Conservation (phyloP, 2,329 filamentous ascomycete species). For the Colletotrichum trifolii region DNA sequence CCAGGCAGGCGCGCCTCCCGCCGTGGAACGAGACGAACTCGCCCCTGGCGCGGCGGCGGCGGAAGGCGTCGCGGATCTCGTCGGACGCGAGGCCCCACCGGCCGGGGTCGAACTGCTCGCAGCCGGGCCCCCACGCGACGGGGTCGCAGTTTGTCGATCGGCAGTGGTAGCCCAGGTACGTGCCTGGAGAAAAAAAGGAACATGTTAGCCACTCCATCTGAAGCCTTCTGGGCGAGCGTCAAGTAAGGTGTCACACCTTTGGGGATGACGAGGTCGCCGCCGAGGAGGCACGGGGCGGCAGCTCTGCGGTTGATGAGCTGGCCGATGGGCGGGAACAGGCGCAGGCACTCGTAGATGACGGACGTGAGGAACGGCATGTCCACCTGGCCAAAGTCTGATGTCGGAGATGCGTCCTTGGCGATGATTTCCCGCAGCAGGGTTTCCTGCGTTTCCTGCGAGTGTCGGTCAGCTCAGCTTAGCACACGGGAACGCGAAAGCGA, state of each 20-base stretch:
- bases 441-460: slow-evolving; percentile 43
- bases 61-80: slow-evolving; percentile 49
- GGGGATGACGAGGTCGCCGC: slow-evolving; percentile 47
- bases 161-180: slow-evolving; percentile 54
- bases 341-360: slow-evolving; percentile 57
- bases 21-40: slow-evolving; percentile 56
- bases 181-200: slow-evolving; percentile 38
- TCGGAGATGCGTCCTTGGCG: slow-evolving; percentile 20
- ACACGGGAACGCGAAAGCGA: background rate
- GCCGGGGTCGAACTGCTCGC: slow-evolving; percentile 50
- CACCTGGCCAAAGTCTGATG: slow-evolving; percentile 39
- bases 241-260: slow-evolving; percentile 13
- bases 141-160: slow-evolving; percentile 52
- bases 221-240: too few relatives aligned
- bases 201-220: background rate
- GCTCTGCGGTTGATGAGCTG: slow-evolving; percentile 60
- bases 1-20: slow-evolving; percentile 52
- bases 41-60: slow-evolving; percentile 48
- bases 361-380: slow-evolving; percentile 55
- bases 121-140: slow-evolving; percentile 44
- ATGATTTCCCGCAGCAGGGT: slow-evolving; percentile 46
- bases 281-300: slow-evolving; percentile 38
- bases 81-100: slow-evolving; percentile 50
- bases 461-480: slow-evolving; percentile 23
- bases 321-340: slow-evolving; percentile 60